These are phyloP conservation scores for Acmispon strigosus DNA, from an alignment of 306 rosid species.

Conservation along the genomic window DNA sequence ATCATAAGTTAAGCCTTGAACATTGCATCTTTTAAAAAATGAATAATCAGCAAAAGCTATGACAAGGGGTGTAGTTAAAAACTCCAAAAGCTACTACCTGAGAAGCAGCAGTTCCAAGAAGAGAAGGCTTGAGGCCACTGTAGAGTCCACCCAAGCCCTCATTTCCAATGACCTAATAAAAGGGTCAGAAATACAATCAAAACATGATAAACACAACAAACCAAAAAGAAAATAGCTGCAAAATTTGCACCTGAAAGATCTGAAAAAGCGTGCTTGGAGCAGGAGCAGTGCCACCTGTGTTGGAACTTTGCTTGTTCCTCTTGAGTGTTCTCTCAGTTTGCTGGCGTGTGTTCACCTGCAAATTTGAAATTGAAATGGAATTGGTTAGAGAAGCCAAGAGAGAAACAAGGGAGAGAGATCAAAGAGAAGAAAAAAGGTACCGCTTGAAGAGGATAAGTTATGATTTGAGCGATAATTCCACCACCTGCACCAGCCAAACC, in stretches of 20 bases:
- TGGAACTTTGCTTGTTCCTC: slow-evolving; percentile 27
- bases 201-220: background rate
- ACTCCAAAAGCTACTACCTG: slow-evolving; percentile 40
- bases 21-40: background rate
- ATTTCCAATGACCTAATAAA: slow-evolving; percentile 44
- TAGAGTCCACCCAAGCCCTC: slow-evolving; percentile 91
- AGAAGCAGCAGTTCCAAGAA: slow-evolving; percentile 85
- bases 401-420: background rate
- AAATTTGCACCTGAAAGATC: slow-evolving; percentile 51
- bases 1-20: background rate
- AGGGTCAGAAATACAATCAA: background rate
- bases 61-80: background rate
- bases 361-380: background rate
- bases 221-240: background rate
- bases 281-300: slow-evolving; percentile 2
- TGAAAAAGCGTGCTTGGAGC: slow-evolving; percentile 46
- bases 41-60: background rate
- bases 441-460: slow-evolving; percentile 81
- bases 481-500: slow-evolving; percentile 86
- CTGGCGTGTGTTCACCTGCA: slow-evolving; percentile 78
- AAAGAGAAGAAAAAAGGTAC: slow-evolving; percentile 15
- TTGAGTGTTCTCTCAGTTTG: slow-evolving; percentile 76
- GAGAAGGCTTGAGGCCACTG: slow-evolving; percentile 84
- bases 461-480: slow-evolving; percentile 77
- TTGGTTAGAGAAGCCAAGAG: background rate